Percentiles rank a stretch among this genome's conserved stretches.
Evolutionary conservation across 1,284 basidiomycete genomes (phyloP).

Genomic region (Hortiboletus rubellus): DNA sequence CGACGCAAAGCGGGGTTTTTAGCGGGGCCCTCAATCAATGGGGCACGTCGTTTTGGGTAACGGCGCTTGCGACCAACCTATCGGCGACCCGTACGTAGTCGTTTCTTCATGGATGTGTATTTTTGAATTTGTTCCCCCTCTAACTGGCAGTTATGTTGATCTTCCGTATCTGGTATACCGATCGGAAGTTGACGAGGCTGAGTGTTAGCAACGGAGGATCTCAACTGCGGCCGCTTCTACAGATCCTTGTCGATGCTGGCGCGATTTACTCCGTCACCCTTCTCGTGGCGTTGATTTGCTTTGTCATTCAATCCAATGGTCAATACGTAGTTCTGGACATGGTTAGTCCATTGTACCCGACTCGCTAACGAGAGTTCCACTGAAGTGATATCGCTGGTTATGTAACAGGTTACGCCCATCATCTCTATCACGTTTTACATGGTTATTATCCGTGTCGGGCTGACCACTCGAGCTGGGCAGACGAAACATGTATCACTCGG

Average conservation of each 20-base stretch:
- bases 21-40: slow-evolving; percentile 7
- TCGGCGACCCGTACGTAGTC: slow-evolving; percentile 17
- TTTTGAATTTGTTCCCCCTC: not conserved
- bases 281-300: slow-evolving; percentile 7
- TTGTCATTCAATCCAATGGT: slow-evolving; percentile 2
- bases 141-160: slow-evolving; percentile 14
- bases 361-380: not conserved
- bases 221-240: slow-evolving; percentile 14
- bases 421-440: too few relatives aligned
- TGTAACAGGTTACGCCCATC: not conserved
- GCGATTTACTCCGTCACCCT: slow-evolving; percentile 21
- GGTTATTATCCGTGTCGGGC: too few relatives aligned
- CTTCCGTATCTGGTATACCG: slow-evolving; percentile 22
- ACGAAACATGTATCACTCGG: too few relatives aligned
- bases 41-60: slow-evolving; percentile 12
- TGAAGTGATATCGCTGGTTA: not conserved
- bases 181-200: slow-evolving; percentile 3
- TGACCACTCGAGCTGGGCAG: too few relatives aligned
- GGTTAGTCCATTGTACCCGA: slow-evolving; percentile 5
- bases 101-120: not conserved
- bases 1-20: slow-evolving; percentile 6
- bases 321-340: slow-evolving; percentile 16
- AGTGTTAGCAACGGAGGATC: not conserved
- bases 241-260: slow-evolving; percentile 22
- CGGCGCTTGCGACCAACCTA: slow-evolving; percentile 16